These are phyloP conservation scores for Leccinum solheimii DNA, from an alignment of 1,284 basidiomycete genomes.

Conservation along the genomic window DNA sequence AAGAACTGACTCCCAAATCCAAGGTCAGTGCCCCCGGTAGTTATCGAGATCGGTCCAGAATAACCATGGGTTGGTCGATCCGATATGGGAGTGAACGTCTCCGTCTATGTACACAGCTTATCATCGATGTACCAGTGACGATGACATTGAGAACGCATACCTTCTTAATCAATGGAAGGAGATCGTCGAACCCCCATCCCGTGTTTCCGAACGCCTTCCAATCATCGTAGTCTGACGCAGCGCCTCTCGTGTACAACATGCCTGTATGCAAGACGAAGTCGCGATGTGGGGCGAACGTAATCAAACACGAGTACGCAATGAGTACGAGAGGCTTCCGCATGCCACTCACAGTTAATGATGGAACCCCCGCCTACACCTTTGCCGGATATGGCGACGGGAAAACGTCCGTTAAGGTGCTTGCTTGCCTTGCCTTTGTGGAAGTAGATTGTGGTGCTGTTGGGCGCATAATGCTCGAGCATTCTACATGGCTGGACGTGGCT, in stretches of 20 bases:
- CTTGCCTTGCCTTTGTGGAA: neutral
- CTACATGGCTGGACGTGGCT: neutral
- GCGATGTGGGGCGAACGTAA: neutral
- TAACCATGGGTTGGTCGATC: neutral
- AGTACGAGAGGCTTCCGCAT: neutral
- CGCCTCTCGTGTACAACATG: neutral
- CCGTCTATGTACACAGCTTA: neutral
- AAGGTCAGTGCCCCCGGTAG: neutral
- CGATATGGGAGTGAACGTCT: neutral
- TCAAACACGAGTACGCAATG: neutral
- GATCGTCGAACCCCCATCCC: neutral
- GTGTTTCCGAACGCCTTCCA: neutral
- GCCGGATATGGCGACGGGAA: neutral
- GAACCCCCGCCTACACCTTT: neutral
- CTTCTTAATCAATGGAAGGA: neutral
- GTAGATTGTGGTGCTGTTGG: neutral
- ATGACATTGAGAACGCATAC: neutral
- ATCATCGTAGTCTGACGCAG: neutral
- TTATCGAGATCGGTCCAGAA: neutral
- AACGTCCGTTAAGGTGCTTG: neutral
- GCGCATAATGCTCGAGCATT: neutral
- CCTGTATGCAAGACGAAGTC: neutral
- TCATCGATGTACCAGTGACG: neutral
- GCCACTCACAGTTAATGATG: neutral
- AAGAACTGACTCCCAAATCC: neutral